phyloP scores from a whole-genome alignment of 1,284 basidiomycete genomes.

The Ganoderma boninense region DNA sequence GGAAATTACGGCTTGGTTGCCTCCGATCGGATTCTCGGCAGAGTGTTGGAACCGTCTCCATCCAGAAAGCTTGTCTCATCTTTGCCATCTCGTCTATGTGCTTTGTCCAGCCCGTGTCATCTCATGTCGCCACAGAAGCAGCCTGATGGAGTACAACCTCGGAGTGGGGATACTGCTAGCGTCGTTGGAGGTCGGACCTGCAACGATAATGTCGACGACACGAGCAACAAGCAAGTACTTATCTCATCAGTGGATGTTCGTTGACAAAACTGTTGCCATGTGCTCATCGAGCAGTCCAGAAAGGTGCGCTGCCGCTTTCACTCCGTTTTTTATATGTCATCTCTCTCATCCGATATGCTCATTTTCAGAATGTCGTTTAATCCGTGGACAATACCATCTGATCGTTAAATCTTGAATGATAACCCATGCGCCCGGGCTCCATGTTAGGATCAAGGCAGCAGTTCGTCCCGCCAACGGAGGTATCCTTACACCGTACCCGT shows the following conservation, averaged over 20 bases:
- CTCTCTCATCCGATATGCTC: background rate
- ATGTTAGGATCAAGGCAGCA: background rate
- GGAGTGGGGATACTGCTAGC: background rate
- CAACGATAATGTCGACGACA: background rate
- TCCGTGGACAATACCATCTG: background rate
- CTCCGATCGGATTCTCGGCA: background rate
- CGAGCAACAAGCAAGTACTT: background rate
- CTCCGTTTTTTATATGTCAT: background rate
- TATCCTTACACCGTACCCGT: background rate
- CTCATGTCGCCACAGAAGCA: background rate
- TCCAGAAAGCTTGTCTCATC: background rate
- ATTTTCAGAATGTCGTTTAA: no score
- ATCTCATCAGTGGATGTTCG: background rate
- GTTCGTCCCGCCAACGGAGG: background rate
- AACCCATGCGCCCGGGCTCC: background rate
- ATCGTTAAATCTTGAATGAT: background rate
- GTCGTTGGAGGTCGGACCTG: no score
- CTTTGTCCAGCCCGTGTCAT: background rate
- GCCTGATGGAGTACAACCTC: background rate
- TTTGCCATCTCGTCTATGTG: background rate
- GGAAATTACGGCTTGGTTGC: background rate
- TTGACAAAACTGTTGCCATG: background rate
- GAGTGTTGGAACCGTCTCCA: no score
- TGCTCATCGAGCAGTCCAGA: background rate
- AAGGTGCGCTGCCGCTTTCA: background rate